Evolutionary conservation across 805 yeast genomes (phyloP), one percentile per base, ranked within the genome.

Genomic region (Starmerella davenportii): DNA sequence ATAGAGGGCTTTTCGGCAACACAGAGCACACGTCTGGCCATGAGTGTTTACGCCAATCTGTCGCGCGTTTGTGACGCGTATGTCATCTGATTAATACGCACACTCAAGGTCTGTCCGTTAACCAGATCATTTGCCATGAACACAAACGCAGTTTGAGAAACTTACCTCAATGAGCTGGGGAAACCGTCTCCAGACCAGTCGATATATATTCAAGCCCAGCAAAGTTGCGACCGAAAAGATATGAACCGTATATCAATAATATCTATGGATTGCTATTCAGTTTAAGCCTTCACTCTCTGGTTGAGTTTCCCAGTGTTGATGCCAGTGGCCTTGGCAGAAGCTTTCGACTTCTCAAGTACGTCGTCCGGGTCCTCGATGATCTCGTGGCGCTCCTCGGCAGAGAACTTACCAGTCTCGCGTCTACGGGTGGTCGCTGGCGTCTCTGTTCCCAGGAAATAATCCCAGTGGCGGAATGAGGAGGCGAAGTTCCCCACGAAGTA

Each of bases 1-100:
- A 90, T 90, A 1, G 95, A 80, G 40, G 92, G 92, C 59, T 90
- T 90, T 61, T 90, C 99, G 2, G 99, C 98, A 40, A 90, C 95
- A 60, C 95, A 87, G 35, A 90, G 69, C 3, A 90, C 71, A 20
- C 41, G 35, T 14, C 30, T 14, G 15, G 34, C 19, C 21, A 31
- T 29, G 11, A 7, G 11, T 7, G 7, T 23, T 23, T 23, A 11
- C 25, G 25, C 7, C 25, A 7, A 23, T 7, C 25, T 23, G 25
- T n/a, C n/a, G n/a, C n/a, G n/a, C n/a, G n/a, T n/a, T n/a, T n/a
- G n/a, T n/a, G n/a, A n/a, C n/a, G n/a, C n/a, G n/a, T n/a, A n/a
- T n/a, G n/a, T n/a, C n/a, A n/a, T n/a, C n/a, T n/a, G n/a, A n/a
- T n/a, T n/a, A n/a, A n/a, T n/a, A n/a, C n/a, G n/a, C n/a, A n/a